A percentile compares a stretch with the other conserved stretches of the same genome.
phyloP scores from a whole-genome alignment of 805 yeast genomes.

The Ogataea philodendri region DNA sequence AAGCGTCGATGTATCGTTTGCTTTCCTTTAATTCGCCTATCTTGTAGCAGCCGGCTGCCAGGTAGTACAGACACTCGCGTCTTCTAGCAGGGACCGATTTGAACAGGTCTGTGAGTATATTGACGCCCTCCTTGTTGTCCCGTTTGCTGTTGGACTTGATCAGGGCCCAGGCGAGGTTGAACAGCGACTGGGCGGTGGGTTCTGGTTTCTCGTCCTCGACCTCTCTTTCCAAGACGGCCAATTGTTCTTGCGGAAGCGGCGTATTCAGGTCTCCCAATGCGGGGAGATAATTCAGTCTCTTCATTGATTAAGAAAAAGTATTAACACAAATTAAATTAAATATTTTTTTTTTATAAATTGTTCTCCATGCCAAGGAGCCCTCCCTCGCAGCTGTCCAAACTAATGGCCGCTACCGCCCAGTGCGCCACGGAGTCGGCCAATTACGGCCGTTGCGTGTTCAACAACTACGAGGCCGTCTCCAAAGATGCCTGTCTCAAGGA shows the following conservation, averaged over 20 bases:
- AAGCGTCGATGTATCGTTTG: conserved; percentile 76
- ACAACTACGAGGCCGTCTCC: conserved; percentile 47
- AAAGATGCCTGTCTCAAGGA: conserved; percentile 54
- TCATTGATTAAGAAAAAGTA: conserved; percentile 18
- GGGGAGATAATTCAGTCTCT: conserved; percentile 31
- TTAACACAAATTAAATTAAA: too few relatives aligned
- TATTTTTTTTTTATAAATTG: not conserved
- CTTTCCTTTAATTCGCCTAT: conserved; percentile 85
- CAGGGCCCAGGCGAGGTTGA: conserved; percentile 96
- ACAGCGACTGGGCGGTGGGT: conserved; percentile 78
- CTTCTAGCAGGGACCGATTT: conserved; percentile 78
- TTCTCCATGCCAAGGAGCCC: conserved; percentile 23
- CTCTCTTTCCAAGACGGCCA: conserved; percentile 72
- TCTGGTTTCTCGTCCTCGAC: conserved; percentile 77
- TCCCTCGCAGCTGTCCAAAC: conserved; percentile 31
- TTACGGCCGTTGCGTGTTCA: conserved; percentile 56
- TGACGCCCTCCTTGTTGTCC: conserved; percentile 78
- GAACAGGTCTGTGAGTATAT: conserved; percentile 65
- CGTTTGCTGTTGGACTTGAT: conserved; percentile 63
- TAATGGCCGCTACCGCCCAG: conserved; percentile 31
- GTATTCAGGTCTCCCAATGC: conserved; percentile 31
- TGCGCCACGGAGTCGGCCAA: conserved; percentile 33
- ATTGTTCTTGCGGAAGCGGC: conserved; percentile 70
- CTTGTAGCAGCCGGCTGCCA: conserved; percentile 84
- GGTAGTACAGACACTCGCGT: conserved; percentile 84